These are phyloP conservation scores for Auriscalpium microsporum DNA, from an alignment of 768 basidiomycete species.

Conservation along the genomic window DNA sequence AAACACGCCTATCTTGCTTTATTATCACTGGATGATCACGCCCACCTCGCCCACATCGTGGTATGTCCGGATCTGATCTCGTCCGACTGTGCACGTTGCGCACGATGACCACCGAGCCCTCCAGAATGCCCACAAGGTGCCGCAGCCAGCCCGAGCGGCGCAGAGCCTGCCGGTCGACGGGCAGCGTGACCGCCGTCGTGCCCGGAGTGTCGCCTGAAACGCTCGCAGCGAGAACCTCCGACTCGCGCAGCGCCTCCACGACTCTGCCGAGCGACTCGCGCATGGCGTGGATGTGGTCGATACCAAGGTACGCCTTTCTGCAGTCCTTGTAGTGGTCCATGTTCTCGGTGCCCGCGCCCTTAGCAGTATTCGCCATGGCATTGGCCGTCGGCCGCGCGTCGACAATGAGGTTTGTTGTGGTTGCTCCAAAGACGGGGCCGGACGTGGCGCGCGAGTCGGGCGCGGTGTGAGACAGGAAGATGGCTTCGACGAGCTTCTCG, in stretches of 20 bases:
- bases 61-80: no score
- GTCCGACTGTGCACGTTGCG: conserved; percentile 88
- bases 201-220: conserved; percentile 48
- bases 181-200: conserved; percentile 31
- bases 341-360: conserved; percentile 97
- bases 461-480: conserved; percentile 84
- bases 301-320: conserved; percentile 92
- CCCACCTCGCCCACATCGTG: no score
- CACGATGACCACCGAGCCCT: conserved; percentile 80
- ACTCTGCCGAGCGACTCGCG: conserved; percentile 84
- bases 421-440: conserved; percentile 78
- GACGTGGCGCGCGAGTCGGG: conserved; percentile 55
- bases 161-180: conserved; percentile 73
- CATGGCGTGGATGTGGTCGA: conserved; percentile 98
- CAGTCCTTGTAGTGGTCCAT: conserved; percentile 98
- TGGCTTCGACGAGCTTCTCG: conserved; percentile 93
- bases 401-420: conserved; percentile 90
- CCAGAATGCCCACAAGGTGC: conserved; percentile 82
- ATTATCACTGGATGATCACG: no score
- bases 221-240: conserved; percentile 60
- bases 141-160: conserved; percentile 92
- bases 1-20: no score
- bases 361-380: conserved; percentile 94
- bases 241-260: conserved; percentile 75
- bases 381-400: conserved; percentile 97